Evolutionary conservation across 2,329 filamentous ascomycete species (phyloP).

Genomic region (Emmonsia crescens): DNA sequence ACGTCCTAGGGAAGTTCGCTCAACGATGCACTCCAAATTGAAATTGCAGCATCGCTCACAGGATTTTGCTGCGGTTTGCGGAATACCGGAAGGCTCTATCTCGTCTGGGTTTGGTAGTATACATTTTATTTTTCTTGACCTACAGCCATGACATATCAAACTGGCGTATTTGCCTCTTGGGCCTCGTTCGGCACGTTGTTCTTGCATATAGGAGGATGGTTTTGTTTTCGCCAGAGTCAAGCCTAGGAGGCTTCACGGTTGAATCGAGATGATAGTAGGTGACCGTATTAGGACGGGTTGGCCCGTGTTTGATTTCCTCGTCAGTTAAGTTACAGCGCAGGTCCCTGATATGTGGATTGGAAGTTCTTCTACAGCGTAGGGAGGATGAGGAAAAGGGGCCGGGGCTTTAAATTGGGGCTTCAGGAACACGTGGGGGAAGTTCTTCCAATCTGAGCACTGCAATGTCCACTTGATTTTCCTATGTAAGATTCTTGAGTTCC

Average conservation of each 20-base stretch:
- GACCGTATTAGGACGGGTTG: no score
- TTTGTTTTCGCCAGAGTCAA: neutral
- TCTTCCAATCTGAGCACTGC: no score
- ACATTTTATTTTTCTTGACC: constrained; percentile 16
- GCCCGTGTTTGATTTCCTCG: no score
- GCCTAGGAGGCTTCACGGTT: neutral
- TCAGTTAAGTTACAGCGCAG: neutral
- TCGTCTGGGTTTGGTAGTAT: constrained; percentile 7
- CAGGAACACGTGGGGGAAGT: no score
- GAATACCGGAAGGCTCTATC: constrained; percentile 1
- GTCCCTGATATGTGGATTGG: neutral
- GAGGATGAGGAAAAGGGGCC: neutral
- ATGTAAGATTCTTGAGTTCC: no score
- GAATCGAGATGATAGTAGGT: neutral
- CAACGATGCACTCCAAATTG: constrained; percentile 13
- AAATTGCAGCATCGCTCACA: constrained; percentile 14
- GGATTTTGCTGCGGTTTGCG: constrained; percentile 7
- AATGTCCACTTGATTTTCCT: no score
- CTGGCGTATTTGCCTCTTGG: constrained; percentile 12
- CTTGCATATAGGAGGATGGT: neutral
- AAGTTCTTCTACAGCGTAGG: neutral
- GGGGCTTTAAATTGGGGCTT: no score
- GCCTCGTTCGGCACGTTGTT: neutral
- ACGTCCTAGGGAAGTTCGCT: constrained; percentile 11
- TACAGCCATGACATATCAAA: constrained; percentile 13